Evolutionary conservation across 2,329 filamentous ascomycete species (phyloP), one percentile per base, ranked within the genome.

Genomic region (Clarireedia homoeocarpa): DNA sequence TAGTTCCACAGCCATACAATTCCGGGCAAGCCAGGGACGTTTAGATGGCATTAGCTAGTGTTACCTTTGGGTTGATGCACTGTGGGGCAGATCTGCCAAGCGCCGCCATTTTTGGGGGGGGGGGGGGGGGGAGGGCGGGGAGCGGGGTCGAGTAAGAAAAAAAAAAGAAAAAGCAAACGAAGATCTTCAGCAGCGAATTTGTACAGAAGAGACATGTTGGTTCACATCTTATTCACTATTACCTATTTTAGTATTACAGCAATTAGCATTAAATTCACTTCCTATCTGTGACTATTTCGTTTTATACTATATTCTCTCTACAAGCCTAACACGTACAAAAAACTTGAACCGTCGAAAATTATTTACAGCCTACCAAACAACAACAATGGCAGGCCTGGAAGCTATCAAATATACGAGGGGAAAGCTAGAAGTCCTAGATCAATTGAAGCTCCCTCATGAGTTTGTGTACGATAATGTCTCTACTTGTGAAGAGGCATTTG

Each of bases 381-480:
- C 42, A 38, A 57, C 24, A 20, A 68, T 66, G 66, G 58, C 52
- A 20, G 75, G 77, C 24, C 82, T 94, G 48, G 80, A 91, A 73
- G 88, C 89, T 10, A 89, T 94, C 72, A 84, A 85, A 64, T 94
- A 92, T 71, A 75, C 77, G 54, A 79, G 83, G 51, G 88, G 88
- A 63, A 80, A 80, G 70, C 77, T 94, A 57, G 78, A 88, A 63
- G 89, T 94, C 62, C 80, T 94, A 54, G 88, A 94, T 71, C 89
- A 94, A 74, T 82, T 94, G n/a, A 82, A 83, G 60, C 79, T 94
- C 23, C 89, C 89, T 14, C 88, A 94, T 67, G 83, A 88, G 64
- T 85, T 89, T 67, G 82, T 88, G 70, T 94, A 91, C 70, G 87
- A 92, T 66, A 71, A 80, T 61, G 81, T 92, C 53, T 78, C 78